Base-by-base conservation (phyloP, 352 stramenopile species). In the Phytopythium vexans region DNA sequence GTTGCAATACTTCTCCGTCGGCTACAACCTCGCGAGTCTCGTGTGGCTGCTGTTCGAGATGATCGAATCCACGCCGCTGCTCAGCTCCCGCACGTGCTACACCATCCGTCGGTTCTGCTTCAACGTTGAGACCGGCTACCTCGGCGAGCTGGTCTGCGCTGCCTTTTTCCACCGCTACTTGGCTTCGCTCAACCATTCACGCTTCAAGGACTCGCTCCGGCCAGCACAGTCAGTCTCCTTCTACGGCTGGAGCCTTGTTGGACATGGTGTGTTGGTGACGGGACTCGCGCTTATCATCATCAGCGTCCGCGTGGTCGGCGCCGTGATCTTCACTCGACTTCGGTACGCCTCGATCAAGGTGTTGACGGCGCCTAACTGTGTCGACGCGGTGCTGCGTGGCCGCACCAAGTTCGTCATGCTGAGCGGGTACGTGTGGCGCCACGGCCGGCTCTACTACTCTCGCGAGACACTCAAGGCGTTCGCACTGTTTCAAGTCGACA, bases 1-100 rank as follows among this genome's bases (percentile, higher is more conserved):
- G 4, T 37, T 71, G 42, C 66, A 74, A 47, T 74, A 74, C n/a
- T 68, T 71, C 57, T 74, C 66, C 3, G 35, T 71, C 31, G 54
- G 66, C 39, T 74, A 74, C 47, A 74, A 74, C 32, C 39, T 74
- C 9, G 66, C 66, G 2, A 62, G 66, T 36, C 44, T 74, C 21
- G 59, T 74, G 37, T 71, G 62, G 27, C 60, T 74, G 66, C 54
- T 71, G 15, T 74, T 68, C 33, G 66, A 74, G 34, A 66, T 71
- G 43, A 3, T 71, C n/a, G 66, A 71, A 52, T 61, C 50, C 0
- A 66, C 62, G 48, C 53, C 49, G 7, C 66, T 54, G 52, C 40
- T 66, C 41, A 35, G 40, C 9, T 60, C 64, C 21, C 44, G 49
- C 8, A 12, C 42, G 8, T 49, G 52, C 16, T 62, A 54, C 44